Base-by-base conservation (phyloP, 2,329 filamentous ascomycete genomes). In the Aspergillus novoparasiticus region DNA sequence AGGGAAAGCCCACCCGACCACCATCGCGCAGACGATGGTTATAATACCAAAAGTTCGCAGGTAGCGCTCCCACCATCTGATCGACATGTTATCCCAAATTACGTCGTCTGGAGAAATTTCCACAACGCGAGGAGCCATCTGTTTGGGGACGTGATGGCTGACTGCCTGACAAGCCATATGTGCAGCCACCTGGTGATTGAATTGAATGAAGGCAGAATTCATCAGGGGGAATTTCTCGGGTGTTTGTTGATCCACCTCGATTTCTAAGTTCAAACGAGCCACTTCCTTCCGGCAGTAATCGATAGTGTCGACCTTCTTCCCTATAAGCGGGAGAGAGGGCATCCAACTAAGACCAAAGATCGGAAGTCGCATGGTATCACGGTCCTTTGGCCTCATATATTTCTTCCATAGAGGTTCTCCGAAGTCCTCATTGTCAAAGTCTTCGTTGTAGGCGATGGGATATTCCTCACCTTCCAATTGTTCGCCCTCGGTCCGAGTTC, bases 171-270 rank as follows among this genome's bases (percentile, higher is more conserved):
- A 97, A 62, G 94, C 95, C 95, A 99, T 98, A 73, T 99, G 95
- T 0, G 95, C 95, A 6, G 94, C 94, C 1, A 97, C 92, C 75
- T 99, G 95, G 73, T 97, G 91, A 73, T 99, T 97, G 84, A 99
- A 99, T 75, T 99, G 95, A 65, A 99, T 93, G 71, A 99, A 99
- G 0, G 95, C 95, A 0, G 94, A 97, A 72, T 92, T 97, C 93
- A 97, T 96, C 54, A 94, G 80, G 0, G 94, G 94, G 66, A 93
- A 98, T 5, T 90, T 88, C 68, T 97, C 94, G 0, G 91, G 90
- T 56, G 95, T 85, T 59, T 90, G 85, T 75, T 99, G 95, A 68
- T 98, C 95, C 51, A 90, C 83, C 70, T 97, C 94, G 59, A 99
- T 97, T 75, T 98, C 94, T 58, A 94, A 74, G 69, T 98, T 99